These are phyloP conservation scores for Filobasidium wieringae DNA, from an alignment of 768 basidiomycete species.

Conservation along the genomic window DNA sequence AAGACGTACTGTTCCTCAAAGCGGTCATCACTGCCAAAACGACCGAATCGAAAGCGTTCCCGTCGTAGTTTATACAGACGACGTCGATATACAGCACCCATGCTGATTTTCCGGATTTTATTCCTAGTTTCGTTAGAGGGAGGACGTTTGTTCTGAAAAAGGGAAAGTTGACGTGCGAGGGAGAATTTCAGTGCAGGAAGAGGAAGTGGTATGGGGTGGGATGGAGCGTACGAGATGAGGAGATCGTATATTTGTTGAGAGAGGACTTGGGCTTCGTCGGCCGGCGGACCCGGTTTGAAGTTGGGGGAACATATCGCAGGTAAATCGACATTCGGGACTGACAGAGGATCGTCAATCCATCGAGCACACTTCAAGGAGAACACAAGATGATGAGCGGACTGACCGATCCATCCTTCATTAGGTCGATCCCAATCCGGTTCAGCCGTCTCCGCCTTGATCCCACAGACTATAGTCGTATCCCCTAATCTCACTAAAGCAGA, in stretches of 20 bases:
- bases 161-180: neutral
- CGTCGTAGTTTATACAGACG: slow-evolving; percentile 94
- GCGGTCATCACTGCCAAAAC: slow-evolving; percentile 79
- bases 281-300: slow-evolving; percentile 91
- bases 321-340: slow-evolving; percentile 90
- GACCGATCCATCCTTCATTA: slow-evolving; percentile 71
- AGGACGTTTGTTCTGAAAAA: slow-evolving; percentile 53
- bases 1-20: slow-evolving; percentile 60
- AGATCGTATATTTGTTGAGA: slow-evolving; percentile 70
- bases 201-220: neutral
- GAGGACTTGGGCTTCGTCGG: slow-evolving; percentile 84
- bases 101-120: slow-evolving; percentile 63
- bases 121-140: slow-evolving; percentile 58
- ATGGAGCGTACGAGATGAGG: slow-evolving; percentile 53
- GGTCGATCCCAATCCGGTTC: slow-evolving; percentile 72
- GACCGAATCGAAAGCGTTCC: slow-evolving; percentile 84
- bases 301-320: slow-evolving; percentile 83
- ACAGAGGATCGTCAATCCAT: no score
- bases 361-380: neutral
- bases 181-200: neutral
- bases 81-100: slow-evolving; percentile 95
- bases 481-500: slow-evolving; percentile 84
- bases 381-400: no score
- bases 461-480: slow-evolving; percentile 88
- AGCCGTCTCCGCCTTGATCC: slow-evolving; percentile 88